Percentiles rank a stretch among this genome's conserved stretches.
These are phyloP conservation scores for Penicillium chermesinum DNA, from an alignment of 495 filamentous ascomycete genomes.

Conservation along the genomic window DNA sequence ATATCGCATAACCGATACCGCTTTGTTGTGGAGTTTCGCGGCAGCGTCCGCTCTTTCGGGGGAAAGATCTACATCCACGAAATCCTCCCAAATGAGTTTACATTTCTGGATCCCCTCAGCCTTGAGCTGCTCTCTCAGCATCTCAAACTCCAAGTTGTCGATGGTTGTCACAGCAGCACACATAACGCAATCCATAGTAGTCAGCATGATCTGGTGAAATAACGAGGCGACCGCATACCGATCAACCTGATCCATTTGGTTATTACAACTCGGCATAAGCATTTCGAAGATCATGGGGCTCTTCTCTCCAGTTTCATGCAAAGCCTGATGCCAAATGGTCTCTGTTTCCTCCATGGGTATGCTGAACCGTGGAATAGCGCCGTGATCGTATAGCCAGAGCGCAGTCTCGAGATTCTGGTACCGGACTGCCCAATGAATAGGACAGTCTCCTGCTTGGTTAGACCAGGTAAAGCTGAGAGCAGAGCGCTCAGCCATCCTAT, in stretches of 20 bases:
- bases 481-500: constrained; percentile 2
- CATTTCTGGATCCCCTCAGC: not conserved
- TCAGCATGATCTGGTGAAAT: not conserved
- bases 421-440: not conserved
- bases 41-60: no score
- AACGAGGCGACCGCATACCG: not conserved
- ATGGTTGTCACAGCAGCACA: not conserved
- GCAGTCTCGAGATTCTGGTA: not conserved
- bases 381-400: not conserved
- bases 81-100: not conserved
- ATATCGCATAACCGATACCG: no score
- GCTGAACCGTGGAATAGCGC: not conserved
- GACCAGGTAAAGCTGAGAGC: not conserved
- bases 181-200: not conserved
- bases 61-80: no score
- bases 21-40: no score
- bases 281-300: not conserved
- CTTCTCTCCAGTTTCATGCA: not conserved
- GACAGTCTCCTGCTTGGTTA: no score
- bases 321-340: not conserved
- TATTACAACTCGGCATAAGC: not conserved
- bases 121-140: not conserved
- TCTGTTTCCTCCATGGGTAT: not conserved
- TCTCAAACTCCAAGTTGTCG: not conserved
- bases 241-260: not conserved